Evolutionary conservation across 192 early-diverging fungal species (phyloP).

Genomic region (Chytriomyces sp.): DNA sequence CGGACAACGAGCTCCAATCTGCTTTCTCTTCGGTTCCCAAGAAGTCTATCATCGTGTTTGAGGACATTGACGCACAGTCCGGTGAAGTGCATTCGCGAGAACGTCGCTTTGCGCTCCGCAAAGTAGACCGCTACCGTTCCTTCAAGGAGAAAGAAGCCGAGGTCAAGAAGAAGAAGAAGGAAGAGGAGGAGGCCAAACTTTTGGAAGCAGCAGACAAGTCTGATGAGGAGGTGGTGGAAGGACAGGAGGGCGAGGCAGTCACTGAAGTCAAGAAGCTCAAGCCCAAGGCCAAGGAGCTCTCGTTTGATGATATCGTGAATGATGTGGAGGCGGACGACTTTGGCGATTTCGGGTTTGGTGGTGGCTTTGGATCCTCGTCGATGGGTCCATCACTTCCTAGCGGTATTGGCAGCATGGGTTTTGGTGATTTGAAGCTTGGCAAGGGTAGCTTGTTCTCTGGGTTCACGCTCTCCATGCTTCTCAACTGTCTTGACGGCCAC

Average conservation of each 20-base stretch:
- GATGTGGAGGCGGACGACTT: slow-evolving; percentile 25
- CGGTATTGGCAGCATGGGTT: slow-evolving; percentile 12
- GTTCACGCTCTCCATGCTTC: slow-evolving; percentile 50
- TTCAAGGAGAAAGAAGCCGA: slow-evolving; percentile 31
- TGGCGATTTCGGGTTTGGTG: neutral
- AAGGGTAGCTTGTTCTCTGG: slow-evolving; percentile 27
- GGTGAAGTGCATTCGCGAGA: slow-evolving; percentile 46
- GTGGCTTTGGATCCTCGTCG: neutral
- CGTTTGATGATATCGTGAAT: slow-evolving; percentile 19
- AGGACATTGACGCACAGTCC: slow-evolving; percentile 63
- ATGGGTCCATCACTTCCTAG: slow-evolving; percentile 24
- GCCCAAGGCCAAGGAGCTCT: slow-evolving; percentile 5
- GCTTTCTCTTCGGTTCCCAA: slow-evolving; percentile 48
- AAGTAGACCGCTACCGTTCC: slow-evolving; percentile 26
- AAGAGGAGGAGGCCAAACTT: slow-evolving; percentile 23
- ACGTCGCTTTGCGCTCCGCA: slow-evolving; percentile 27
- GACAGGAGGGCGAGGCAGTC: slow-evolving; percentile 12
- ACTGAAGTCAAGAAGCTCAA: neutral
- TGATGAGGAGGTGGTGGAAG: no score
- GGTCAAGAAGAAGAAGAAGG: slow-evolving; percentile 37
- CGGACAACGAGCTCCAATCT: slow-evolving; percentile 46
- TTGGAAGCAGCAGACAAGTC: slow-evolving; percentile 3
- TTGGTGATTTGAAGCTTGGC: slow-evolving; percentile 32
- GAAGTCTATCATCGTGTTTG: slow-evolving; percentile 55
- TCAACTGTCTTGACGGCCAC: slow-evolving; percentile 65